Base-by-base conservation (phyloP, 2,329 filamentous ascomycete species). In the Reticulascus tulasneorum region DNA sequence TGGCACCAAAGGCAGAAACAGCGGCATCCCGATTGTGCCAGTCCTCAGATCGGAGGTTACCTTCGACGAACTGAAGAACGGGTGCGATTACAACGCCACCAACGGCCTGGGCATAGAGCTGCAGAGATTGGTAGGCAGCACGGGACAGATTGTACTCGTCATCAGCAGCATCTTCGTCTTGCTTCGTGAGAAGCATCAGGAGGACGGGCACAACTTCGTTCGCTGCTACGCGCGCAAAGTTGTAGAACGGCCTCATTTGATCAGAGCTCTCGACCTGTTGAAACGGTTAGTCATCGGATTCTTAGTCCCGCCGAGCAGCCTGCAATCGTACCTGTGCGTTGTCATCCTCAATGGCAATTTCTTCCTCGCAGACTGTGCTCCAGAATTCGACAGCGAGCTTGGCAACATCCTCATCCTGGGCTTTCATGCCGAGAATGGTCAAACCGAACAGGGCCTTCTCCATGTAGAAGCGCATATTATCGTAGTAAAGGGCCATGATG, bases 391-490 rank as follows among this genome's bases (percentile, higher is more conserved):
- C 89, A 23, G 93, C 93, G 38, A 98, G 76, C 75, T 98, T 98
- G 45, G 93, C 86, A 35, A 98, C 93, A 59, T 98, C 93, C 64
- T 98, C 93, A 52, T 98, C 93, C 7, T 90, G 84, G 53, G 82
- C 94, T 78, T 95, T 96, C 93, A 98, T 98, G 50, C 93, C 93
- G 60, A 95, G 82, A 46, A 98, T 95, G 24, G 93, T 98, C 25
- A 98, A 76, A 40, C 93, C 93, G 54, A 98, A 98, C 27, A 98
- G 77, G 23, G 93, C 93, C 79, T 97, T 97, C 75, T 98, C 93
- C 93, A 98, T 98, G 72, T 98, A 98, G 68, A 96, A 98, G 55
- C 90, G 84, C 93, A 98, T 98, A 71, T 96, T 94, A 56, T 98
- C 93, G 63, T 98, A 98, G 75, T 98, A 98, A 46, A 96, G 78